Conservation (phyloP, 2,329 filamentous ascomycete species). For the Phialophora macrospora region DNA sequence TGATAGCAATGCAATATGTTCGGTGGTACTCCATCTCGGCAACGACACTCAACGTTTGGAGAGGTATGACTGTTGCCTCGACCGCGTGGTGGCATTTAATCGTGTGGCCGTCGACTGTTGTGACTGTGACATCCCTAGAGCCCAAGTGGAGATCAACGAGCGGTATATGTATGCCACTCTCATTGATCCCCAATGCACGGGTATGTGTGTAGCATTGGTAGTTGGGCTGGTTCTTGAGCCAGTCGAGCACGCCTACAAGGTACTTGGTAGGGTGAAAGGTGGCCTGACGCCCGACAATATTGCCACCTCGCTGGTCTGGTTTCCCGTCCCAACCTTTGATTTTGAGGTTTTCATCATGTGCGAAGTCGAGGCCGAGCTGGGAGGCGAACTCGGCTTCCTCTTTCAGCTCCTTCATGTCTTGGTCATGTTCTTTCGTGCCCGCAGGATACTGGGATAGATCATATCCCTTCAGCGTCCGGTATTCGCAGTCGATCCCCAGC, state of each 20-base stretch:
- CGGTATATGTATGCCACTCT: conserved; percentile 53
- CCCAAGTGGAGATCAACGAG: conserved; percentile 47
- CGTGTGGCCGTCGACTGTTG: conserved; percentile 54
- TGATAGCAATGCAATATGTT: conserved; percentile 63
- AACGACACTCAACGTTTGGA: conserved; percentile 61
- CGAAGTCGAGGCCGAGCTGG: conserved; percentile 51
- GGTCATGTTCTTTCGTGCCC: conserved; percentile 50
- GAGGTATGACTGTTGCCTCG: conserved; percentile 60
- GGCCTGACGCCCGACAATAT: conserved; percentile 56
- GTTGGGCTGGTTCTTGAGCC: conserved; percentile 57
- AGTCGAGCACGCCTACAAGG: conserved; percentile 57
- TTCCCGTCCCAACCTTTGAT: conserved; percentile 59
- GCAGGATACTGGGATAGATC: conserved; percentile 57
- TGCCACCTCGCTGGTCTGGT: conserved; percentile 58
- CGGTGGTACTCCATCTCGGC: conserved; percentile 60
- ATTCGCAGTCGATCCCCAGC: conserved; percentile 62
- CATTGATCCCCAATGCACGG: conserved; percentile 54
- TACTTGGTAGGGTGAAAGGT: conserved; percentile 65
- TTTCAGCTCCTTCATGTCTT: conserved; percentile 54
- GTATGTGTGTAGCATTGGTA: conserved; percentile 61
- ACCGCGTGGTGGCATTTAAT: conserved; percentile 57
- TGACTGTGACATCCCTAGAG: conserved; percentile 54
- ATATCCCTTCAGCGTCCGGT: conserved; percentile 56
- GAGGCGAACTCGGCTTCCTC: conserved; percentile 54
- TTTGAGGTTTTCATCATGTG: conserved; percentile 50